Evolutionary conservation across 2,329 filamentous ascomycete species (phyloP).

Genomic region (Botrytis sinoallii): DNA sequence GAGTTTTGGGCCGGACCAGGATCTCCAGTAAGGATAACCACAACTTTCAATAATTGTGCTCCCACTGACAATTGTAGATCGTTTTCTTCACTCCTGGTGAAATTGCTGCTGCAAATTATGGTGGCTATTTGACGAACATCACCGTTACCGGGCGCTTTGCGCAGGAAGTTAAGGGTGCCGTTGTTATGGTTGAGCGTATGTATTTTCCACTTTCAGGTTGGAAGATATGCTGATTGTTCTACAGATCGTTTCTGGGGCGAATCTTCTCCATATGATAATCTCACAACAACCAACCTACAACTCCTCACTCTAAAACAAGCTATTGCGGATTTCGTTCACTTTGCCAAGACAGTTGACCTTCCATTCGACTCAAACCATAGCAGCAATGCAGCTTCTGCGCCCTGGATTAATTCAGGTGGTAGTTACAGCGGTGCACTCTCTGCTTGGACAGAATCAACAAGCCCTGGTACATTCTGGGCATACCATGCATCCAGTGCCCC

Average conservation of each 20-base stretch:
- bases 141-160: conserved; percentile 51
- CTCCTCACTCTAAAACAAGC: conserved; percentile 53
- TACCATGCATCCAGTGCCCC: conserved; percentile 56
- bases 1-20: conserved; percentile 53
- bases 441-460: conserved; percentile 52
- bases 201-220: conserved; percentile 1
- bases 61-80: conserved; percentile 36
- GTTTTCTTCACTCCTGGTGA: conserved; percentile 54
- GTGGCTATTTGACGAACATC: conserved; percentile 49
- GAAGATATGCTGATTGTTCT: not conserved
- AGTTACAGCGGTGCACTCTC: conserved; percentile 56
- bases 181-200: conserved; percentile 53
- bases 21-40: conserved; percentile 44
- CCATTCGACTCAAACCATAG: conserved; percentile 49
- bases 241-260: conserved; percentile 56
- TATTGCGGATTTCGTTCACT: conserved; percentile 52
- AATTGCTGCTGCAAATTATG: conserved; percentile 45
- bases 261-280: conserved; percentile 50
- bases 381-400: conserved; percentile 50
- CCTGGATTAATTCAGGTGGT: conserved; percentile 56
- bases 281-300: conserved; percentile 52
- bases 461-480: conserved; percentile 57
- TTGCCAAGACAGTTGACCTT: conserved; percentile 51
- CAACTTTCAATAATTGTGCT: not conserved
- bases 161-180: conserved; percentile 51